Percentiles rank a stretch among this genome's conserved stretches.
phyloP scores from a whole-genome alignment of 2,329 filamentous ascomycete species.

The Xylaria sp. region DNA sequence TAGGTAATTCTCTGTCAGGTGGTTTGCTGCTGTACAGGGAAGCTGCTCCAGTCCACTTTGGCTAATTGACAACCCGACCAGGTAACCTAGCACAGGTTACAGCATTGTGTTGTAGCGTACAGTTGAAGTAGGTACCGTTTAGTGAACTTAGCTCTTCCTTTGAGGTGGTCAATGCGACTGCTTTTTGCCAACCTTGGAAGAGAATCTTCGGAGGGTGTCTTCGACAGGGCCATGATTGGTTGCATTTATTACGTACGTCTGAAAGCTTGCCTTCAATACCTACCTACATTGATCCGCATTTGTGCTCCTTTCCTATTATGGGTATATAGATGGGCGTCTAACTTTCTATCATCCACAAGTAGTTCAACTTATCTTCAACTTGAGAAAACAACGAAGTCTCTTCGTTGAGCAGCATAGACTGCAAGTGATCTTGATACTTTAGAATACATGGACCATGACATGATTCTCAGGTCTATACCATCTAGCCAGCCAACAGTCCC shows the following conservation, averaged over 20 bases:
- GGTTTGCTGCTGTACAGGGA: neutral
- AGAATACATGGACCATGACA: neutral
- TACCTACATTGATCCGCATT: neutral
- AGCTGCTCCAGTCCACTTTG: neutral
- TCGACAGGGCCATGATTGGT: constrained; percentile 2
- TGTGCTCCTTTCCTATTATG: neutral
- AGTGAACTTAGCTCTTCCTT: neutral
- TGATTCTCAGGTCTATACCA: neutral
- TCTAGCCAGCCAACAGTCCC: neutral
- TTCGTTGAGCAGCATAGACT: neutral
- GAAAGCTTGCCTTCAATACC: neutral
- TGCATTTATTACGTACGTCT: neutral
- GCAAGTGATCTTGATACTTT: neutral
- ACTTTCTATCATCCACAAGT: neutral
- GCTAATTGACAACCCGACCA: neutral
- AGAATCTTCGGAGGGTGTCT: neutral
- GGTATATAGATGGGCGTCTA: neutral
- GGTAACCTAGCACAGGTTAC: neutral
- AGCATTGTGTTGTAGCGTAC: neutral
- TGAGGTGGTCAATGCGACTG: constrained; percentile 14
- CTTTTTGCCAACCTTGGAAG: constrained; percentile 4
- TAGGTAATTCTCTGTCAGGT: neutral
- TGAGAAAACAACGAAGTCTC: neutral
- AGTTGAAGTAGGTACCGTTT: neutral
- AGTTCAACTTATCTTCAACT: neutral